Base-by-base conservation (phyloP, 2,329 filamentous ascomycete genomes). In the Aspergillus carbonarius region DNA sequence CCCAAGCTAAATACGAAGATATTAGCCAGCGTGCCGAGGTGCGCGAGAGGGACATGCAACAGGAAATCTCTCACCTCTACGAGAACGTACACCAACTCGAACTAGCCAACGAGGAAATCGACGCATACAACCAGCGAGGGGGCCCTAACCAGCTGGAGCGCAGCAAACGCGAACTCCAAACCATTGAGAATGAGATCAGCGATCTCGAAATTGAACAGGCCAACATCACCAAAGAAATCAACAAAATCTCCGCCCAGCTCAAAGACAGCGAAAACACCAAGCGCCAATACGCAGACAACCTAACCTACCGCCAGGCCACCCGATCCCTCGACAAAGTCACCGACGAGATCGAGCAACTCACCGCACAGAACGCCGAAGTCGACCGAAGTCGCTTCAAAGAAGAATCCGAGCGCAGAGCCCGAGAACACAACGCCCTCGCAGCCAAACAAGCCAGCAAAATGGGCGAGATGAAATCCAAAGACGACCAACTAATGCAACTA, bases 261-360 rank as follows among this genome's bases (percentile, higher is more conserved):
- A 86, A 87, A 66, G 91, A 92, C 68, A 90, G 91, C 57, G 90
- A 93, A 63, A 86, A 88, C 59, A 93, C 88, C 57, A 93, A 92
- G 77, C 89, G 91, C 67, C 92, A 91, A 63, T 96, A 99, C 66
- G 82, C 82, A 20, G 92, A 98, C 72, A 99, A 99, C 68, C 79
- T 98, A 53, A 88, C 88, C 62, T 96, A 92, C 72, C 90, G 95
- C 58, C 88, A 89, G 70, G 88, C 90, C 60, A 81, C 86, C 57
- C 84, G 86, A 55, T 83, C 88, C 37, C 81, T 97, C 1, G 83
- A 90, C 42, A 79, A 79, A 4, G 83, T 97, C 6, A 79, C 85
- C 55, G 73, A 75, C 17, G 90, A 95, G 60, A 93, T 99, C 62
- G 74, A 79, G 40, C 84, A 90, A 59, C 82, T 99, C 5, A 87